Evolutionary conservation across 2,329 filamentous ascomycete genomes (phyloP), one percentile per base, ranked within the genome.

Genomic region (Cladosporium sp.): DNA sequence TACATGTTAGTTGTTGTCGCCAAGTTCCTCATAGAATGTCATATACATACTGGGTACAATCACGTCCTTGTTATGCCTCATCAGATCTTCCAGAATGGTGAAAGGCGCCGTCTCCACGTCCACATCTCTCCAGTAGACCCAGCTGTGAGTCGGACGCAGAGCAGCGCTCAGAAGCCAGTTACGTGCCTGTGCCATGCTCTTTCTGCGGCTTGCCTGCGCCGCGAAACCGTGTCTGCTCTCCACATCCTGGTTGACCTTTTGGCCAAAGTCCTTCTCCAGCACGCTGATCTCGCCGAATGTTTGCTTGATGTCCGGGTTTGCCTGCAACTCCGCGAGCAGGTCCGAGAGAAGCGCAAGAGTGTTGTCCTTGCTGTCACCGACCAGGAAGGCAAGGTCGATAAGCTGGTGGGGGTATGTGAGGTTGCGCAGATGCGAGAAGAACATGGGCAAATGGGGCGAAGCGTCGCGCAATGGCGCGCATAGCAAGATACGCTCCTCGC

Each of bases 71-170:
- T 99, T 97, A 75, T 99, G 95, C 69, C 94, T 89, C 95, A 99
- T 99, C 63, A 99, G 81, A 80, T 99, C 95, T 76, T 99, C 95
- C 68, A 99, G 81, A 72, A 99, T 98, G 0, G 95, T 98, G 75
- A 94, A 95, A 0, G 95, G 95, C 2, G 95, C 95, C 1, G 95
- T 99, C 79, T 98, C 93, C 10, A 99, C 95, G 79, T 99, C 95
- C 26, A 97, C 95, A 80, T 99, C 95, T 79, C 95, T 89, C 95
- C 95, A 99, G 77, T 99, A 99, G 11, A 99, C 95, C 95, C 95
- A 99, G 69, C 93, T 97, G 77, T 99, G 95, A 61, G 95, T 96
- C 1, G 95, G 95, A 51, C 95, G 88, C 63, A 99, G 82, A 25
- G 95, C 94, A 48, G 95, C 94, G 74, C 93, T 97, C 65, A 99